Evolutionary conservation across 2,329 filamentous ascomycete genomes (phyloP), one percentile per base, ranked within the genome.

Genomic region (Pseudogymnoascus sp.): DNA sequence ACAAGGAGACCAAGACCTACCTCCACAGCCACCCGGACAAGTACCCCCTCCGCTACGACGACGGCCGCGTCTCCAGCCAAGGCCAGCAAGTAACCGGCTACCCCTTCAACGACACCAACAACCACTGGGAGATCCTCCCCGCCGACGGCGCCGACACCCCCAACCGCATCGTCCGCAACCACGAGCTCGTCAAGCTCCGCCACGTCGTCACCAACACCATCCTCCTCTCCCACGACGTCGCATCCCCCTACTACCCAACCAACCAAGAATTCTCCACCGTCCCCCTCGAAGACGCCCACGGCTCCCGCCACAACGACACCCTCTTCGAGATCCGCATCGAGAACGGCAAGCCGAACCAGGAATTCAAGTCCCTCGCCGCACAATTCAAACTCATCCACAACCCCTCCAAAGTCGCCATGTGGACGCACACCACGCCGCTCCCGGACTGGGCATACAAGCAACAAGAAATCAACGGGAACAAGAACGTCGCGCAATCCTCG

Each of bases 381-480:
- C 90, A 96, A 78, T 97, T 99, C 84, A 97, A 97, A 79, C 84
- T 99, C 65, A 85, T 99, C 70, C 95, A 99, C 77, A 86, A 90
- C 72, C 92, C 93, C 6, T 96, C 91, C 75, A 96, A 96, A 76
- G 95, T 99, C 60, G 93, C 95, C 68, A 96, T 99, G 93, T 99
- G 95, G 95, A 99, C 95, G 28, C 93, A 97, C 76, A 89, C 89
- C 37, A 95, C 87, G 65, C 91, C 95, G 60, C 85, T 99, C n/a
- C 95, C 95, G 4, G 95, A 99, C 3, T 99, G 95, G 95, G 95
- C 84, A 25, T 93, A 90, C 80, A 95, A 96, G 76, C 95, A 99
- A 77, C 93, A 96, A 72, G 95, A 99, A 75, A 97, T 99, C 81
- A 99, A 99, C 76, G 95, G 95, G 65, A 99, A 99, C 82, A 99